Evolutionary conservation across 768 basidiomycete species (phyloP).

Genomic region (Hypholoma fasciculare): DNA sequence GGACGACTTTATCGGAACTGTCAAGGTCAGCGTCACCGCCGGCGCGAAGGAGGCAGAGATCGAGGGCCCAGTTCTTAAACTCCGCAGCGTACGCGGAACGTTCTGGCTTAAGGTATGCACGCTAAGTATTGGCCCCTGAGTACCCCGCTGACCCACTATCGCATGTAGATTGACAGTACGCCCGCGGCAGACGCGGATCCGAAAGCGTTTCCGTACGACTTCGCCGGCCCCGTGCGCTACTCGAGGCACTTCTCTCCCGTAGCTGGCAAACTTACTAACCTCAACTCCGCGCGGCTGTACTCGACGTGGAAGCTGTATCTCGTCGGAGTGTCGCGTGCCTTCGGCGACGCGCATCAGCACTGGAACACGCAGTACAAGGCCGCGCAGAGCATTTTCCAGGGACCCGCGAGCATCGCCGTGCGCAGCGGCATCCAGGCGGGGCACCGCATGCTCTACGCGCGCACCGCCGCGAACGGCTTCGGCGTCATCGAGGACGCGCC

Average conservation of each 20-base stretch:
- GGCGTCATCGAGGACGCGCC: constrained; percentile 53
- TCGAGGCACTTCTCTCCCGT: constrained; percentile 73
- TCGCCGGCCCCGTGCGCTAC: constrained; percentile 74
- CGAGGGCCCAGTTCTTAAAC: constrained; percentile 48
- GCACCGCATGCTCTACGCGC: constrained; percentile 74
- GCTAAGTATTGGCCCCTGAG: background rate
- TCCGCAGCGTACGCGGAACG: constrained; percentile 45
- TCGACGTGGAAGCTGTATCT: constrained; percentile 81
- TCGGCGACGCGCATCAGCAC: constrained; percentile 57
- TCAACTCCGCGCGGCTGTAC: constrained; percentile 64
- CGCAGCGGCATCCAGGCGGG: constrained; percentile 71
- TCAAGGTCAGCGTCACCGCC: constrained; percentile 48
- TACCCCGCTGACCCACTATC: background rate
- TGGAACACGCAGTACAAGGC: constrained; percentile 73
- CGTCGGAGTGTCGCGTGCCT: constrained; percentile 56
- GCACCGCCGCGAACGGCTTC: constrained; percentile 60
- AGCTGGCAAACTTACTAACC: constrained; percentile 59
- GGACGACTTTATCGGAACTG: constrained; percentile 68
- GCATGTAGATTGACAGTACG: constrained; percentile 52
- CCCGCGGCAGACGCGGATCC: constrained; percentile 43
- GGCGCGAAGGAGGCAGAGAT: constrained; percentile 71
- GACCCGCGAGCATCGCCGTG: constrained; percentile 61
- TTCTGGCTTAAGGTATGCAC: constrained; percentile 66
- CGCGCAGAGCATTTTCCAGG: constrained; percentile 69
- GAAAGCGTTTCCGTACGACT: constrained; percentile 53